These are phyloP conservation scores for Straminergon stramineum DNA, from an alignment of 225 moss, liverwort and hornwort genomes.

Conservation along the genomic window DNA sequence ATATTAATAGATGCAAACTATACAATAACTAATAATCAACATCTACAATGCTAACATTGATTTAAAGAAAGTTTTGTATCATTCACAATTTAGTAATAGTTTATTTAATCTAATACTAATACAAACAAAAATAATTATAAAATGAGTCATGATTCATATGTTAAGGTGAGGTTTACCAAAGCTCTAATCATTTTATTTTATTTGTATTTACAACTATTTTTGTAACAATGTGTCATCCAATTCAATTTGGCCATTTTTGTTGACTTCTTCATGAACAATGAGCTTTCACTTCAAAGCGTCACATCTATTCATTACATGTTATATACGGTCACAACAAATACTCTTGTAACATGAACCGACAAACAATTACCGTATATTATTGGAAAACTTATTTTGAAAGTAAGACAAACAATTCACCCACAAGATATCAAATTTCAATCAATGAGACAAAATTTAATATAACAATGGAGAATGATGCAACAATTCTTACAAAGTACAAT, in stretches of 20 bases:
- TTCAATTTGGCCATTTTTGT: background rate
- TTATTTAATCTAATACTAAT: background rate
- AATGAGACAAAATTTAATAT: background rate
- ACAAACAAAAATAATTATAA: background rate
- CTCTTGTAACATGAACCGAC: accelerated
- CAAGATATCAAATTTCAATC: background rate
- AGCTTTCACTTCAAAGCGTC: background rate
- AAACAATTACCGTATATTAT: background rate
- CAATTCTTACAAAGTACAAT: background rate
- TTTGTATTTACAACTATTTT: background rate
- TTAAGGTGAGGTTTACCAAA: background rate
- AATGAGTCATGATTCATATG: background rate
- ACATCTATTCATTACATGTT: background rate
- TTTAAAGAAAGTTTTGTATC: accelerated
- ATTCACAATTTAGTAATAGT: too few relatives aligned
- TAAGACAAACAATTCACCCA: background rate
- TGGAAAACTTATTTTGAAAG: background rate
- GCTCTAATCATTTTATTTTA: background rate
- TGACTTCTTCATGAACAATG: background rate
- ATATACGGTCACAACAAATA: background rate
- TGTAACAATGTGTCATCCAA: background rate
- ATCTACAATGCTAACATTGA: background rate
- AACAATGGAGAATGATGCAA: background rate
- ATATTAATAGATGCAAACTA: background rate
- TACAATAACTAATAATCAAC: background rate